Conservation (phyloP, 2,329 filamentous ascomycete genomes). For the Paracoccidioides brasiliensis region DNA sequence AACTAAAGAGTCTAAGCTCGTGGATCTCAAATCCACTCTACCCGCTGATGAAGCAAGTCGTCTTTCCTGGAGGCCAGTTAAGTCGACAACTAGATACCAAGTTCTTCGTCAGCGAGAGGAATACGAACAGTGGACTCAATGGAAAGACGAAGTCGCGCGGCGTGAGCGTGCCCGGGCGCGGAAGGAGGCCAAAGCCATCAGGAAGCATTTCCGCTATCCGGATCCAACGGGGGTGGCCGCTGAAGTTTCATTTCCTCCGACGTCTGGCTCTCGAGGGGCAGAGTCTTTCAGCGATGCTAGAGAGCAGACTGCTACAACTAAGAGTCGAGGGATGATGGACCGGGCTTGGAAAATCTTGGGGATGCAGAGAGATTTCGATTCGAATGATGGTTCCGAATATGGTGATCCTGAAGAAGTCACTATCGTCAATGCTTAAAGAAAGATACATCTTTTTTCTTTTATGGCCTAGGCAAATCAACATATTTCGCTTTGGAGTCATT, state of each 20-base stretch:
- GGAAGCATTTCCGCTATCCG: background rate
- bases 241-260: background rate
- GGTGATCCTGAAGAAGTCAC: slow-evolving; percentile 3
- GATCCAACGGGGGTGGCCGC: background rate
- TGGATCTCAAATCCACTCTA: slow-evolving; percentile 27
- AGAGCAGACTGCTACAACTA: slow-evolving; percentile 16
- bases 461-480: background rate
- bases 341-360: slow-evolving; percentile 29
- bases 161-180: slow-evolving; percentile 27
- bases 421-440: slow-evolving; percentile 6
- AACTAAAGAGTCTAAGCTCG: slow-evolving; percentile 28
- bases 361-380: slow-evolving; percentile 21
- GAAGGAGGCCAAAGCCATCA: slow-evolving; percentile 15
- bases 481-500: background rate
- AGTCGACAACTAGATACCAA: slow-evolving; percentile 31
- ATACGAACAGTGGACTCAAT: slow-evolving; percentile 34
- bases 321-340: slow-evolving; percentile 28
- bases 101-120: slow-evolving; percentile 33
- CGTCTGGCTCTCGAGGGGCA: background rate
- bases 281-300: background rate
- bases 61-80: slow-evolving; percentile 29
- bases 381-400: slow-evolving; percentile 1
- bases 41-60: slow-evolving; percentile 17
- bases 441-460: background rate
- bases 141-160: slow-evolving; percentile 29